Percentiles rank a stretch among this genome's conserved stretches.
Conservation (phyloP, 495 filamentous ascomycete genomes). For the Pseudevernia furfuracea region DNA sequence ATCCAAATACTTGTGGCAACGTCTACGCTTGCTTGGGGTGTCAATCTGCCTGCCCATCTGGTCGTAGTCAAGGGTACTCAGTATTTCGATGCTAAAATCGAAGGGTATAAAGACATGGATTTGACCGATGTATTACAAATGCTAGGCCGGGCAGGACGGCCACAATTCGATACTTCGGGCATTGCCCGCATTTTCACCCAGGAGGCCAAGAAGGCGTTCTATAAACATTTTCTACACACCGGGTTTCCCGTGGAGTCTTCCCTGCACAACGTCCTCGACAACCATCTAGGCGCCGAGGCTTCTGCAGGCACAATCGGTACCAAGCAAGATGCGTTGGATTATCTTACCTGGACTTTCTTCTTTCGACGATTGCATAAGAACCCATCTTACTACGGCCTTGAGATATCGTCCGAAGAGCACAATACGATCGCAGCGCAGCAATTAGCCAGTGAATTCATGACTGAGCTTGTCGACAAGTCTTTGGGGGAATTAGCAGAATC, state of each 20-base stretch:
- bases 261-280: conserved; percentile 90
- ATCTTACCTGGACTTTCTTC: conserved; percentile 99
- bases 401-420: conserved; percentile 90
- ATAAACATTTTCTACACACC: conserved; percentile 98
- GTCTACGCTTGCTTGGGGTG: conserved; percentile 94
- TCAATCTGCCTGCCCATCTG: conserved; percentile 93
- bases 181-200: conserved; percentile 97
- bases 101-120: conserved; percentile 98
- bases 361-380: conserved; percentile 97
- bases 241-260: conserved; percentile 97
- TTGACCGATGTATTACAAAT: conserved; percentile 97
- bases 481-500: conserved; percentile 73
- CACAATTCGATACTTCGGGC: conserved; percentile 92
- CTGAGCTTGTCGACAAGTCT: conserved; percentile 80
- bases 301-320: conserved; percentile 85
- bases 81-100: conserved; percentile 96
- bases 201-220: conserved; percentile 97
- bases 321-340: conserved; percentile 96
- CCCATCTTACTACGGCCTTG: conserved; percentile 92
- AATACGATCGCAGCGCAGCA: conserved; percentile 79
- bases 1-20: conserved; percentile 97
- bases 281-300: conserved; percentile 93
- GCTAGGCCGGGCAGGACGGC: conserved; percentile 90
- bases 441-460: conserved; percentile 84
- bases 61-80: conserved; percentile 98